Conservation (phyloP, 768 basidiomycete species). For the Kwoniella bestiolae region DNA sequence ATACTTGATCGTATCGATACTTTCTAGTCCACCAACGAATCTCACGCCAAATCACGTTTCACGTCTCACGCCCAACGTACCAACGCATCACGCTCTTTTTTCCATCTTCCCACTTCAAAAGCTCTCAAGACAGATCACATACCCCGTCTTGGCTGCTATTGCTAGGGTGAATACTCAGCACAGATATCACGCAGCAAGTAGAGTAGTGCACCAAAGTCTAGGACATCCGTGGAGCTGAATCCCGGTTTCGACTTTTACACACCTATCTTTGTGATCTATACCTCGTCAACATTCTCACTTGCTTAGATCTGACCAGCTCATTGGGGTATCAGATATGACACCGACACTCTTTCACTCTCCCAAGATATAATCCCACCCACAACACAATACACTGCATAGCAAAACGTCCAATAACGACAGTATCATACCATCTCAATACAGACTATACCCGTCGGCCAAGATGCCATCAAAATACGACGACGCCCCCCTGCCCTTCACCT, state of each 20-base stretch:
- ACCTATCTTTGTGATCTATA: too few species aligned
- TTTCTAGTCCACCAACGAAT: too few species aligned
- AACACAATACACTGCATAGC: neutral
- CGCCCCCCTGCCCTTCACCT: conserved; percentile 45
- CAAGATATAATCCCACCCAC: neutral
- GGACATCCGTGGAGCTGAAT: neutral
- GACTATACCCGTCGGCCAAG: neutral
- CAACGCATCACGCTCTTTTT: neutral
- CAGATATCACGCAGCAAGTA: neutral
- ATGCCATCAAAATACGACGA: conserved; percentile 38
- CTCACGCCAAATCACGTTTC: neutral
- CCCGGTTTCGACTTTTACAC: too few species aligned
- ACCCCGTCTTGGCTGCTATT: neutral
- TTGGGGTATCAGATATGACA: neutral
- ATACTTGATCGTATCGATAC: neutral
- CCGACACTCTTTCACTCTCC: neutral
- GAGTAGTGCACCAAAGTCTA: too few species aligned
- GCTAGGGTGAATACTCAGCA: neutral
- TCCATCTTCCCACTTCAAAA: neutral
- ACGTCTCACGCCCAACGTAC: neutral
- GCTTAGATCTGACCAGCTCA: too few species aligned
- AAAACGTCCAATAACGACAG: too few species aligned
- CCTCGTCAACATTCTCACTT: too few species aligned
- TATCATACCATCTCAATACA: neutral
- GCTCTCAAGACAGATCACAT: neutral